Percentiles rank a stretch among this genome's conserved stretches.
phyloP scores from a whole-genome alignment of 495 filamentous ascomycete genomes.

The Podospora comata region DNA sequence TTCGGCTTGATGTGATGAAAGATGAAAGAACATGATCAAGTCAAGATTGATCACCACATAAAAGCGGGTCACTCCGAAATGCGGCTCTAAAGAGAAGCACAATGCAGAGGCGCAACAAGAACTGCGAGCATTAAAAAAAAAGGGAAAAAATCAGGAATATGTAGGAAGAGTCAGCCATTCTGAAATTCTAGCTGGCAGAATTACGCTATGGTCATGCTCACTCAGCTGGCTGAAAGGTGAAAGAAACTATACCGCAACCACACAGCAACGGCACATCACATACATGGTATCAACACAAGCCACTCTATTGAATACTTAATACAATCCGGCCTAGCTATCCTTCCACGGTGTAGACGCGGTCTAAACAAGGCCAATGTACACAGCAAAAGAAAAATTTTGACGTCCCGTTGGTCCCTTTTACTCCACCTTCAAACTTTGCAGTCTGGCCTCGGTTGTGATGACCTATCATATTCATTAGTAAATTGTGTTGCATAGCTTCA shows the following conservation, averaged over 20 bases:
- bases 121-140: not conserved
- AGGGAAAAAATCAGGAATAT: not conserved
- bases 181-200: no score
- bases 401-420: slow-evolving; percentile 21
- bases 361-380: slow-evolving; percentile 26
- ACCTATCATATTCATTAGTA: slow-evolving; percentile 42
- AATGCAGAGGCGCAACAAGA: not conserved
- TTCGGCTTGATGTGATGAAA: not conserved
- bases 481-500: slow-evolving; percentile 1
- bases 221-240: no score
- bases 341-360: slow-evolving; percentile 1
- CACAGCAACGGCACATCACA: not conserved
- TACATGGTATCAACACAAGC: not conserved
- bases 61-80: not conserved
- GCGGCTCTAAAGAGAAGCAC: not conserved
- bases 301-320: slow-evolving; percentile 25
- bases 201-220: no score
- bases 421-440: slow-evolving; percentile 58
- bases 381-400: slow-evolving; percentile 14
- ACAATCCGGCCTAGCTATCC: slow-evolving; percentile 10
- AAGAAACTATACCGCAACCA: no score
- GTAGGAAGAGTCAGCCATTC: not conserved
- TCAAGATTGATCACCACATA: not conserved
- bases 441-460: slow-evolving; percentile 58
- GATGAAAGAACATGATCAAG: not conserved